phyloP scores from a whole-genome alignment of 495 filamentous ascomycete genomes.

The Bathelium albidoporum region DNA sequence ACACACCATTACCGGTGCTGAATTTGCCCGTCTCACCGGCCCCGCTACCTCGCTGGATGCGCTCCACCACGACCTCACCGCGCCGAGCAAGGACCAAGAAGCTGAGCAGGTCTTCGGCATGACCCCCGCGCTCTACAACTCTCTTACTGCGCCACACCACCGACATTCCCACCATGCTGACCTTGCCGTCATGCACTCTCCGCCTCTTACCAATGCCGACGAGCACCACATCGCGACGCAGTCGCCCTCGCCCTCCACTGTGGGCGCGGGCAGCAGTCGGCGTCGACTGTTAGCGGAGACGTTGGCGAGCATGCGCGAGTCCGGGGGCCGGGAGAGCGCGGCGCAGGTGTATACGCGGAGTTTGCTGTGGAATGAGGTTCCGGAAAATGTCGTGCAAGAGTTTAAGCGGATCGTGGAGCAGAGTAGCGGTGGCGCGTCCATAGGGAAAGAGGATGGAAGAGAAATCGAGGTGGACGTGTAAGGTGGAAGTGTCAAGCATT shows the following conservation, averaged over 20 bases:
- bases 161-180: too few relatives aligned
- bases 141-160: neutral
- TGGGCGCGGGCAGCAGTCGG: slow-evolving; percentile 10
- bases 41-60: slow-evolving; percentile 51
- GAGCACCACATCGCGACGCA: slow-evolving; percentile 28
- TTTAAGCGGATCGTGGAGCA: slow-evolving; percentile 75
- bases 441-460: slow-evolving; percentile 5
- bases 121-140: slow-evolving; percentile 71
- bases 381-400: slow-evolving; percentile 79
- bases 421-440: slow-evolving; percentile 15
- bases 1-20: slow-evolving; percentile 39
- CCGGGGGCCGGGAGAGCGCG: slow-evolving; percentile 48
- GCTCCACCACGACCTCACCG: slow-evolving; percentile 59
- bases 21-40: slow-evolving; percentile 37
- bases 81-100: slow-evolving; percentile 75
- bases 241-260: slow-evolving; percentile 12
- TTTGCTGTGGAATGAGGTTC: slow-evolving; percentile 89
- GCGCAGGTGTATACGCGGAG: slow-evolving; percentile 88
- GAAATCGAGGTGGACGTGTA: slow-evolving; percentile 14
- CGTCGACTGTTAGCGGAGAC: slow-evolving; percentile 74
- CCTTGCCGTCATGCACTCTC: slow-evolving; percentile 54
- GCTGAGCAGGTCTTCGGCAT: slow-evolving; percentile 82
- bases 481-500: neutral
- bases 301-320: slow-evolving; percentile 64
- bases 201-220: slow-evolving; percentile 38